Conservation (phyloP, 2,329 filamentous ascomycete genomes). For the Lasiodiplodia theobromae region DNA sequence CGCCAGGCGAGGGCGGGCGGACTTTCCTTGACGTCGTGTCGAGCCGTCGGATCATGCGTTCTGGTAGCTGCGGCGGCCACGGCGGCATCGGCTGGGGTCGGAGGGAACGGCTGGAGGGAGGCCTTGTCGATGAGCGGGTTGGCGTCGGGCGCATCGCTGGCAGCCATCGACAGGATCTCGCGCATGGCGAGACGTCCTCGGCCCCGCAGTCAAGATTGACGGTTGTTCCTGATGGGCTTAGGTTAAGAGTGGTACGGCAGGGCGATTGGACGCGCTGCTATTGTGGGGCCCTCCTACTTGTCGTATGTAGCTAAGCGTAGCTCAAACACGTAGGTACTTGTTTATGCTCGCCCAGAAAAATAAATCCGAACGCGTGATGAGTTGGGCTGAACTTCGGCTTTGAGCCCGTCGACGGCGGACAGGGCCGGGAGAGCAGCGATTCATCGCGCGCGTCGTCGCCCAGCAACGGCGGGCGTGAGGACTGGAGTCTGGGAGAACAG, state of each 20-base stretch:
- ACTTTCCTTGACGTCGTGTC: constrained; percentile 15
- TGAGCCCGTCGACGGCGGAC: background rate
- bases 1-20: background rate
- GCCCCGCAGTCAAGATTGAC: constrained; percentile 22
- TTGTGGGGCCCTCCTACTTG: constrained; percentile 1
- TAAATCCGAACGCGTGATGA: constrained; percentile 2
- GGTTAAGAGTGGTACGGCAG: background rate
- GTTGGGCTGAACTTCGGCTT: constrained; percentile 14
- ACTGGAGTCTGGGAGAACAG: constrained; percentile 1
- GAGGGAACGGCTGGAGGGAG: constrained; percentile 6
- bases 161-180: background rate
- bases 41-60: background rate
- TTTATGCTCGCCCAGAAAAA: background rate
- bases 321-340: constrained; percentile 20
- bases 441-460: constrained; percentile 12
- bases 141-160: background rate
- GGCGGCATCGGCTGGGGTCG: constrained; percentile 6
- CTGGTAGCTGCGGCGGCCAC: background rate
- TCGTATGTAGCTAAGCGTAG: constrained; percentile 9
- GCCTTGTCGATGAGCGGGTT: background rate
- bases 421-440: background rate
- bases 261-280: constrained; percentile 13
- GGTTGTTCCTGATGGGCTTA: constrained; percentile 21
- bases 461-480: background rate
- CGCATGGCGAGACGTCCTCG: constrained; percentile 18